Conservation (phyloP, 2,329 filamentous ascomycete genomes). For the Claviceps sp. region DNA sequence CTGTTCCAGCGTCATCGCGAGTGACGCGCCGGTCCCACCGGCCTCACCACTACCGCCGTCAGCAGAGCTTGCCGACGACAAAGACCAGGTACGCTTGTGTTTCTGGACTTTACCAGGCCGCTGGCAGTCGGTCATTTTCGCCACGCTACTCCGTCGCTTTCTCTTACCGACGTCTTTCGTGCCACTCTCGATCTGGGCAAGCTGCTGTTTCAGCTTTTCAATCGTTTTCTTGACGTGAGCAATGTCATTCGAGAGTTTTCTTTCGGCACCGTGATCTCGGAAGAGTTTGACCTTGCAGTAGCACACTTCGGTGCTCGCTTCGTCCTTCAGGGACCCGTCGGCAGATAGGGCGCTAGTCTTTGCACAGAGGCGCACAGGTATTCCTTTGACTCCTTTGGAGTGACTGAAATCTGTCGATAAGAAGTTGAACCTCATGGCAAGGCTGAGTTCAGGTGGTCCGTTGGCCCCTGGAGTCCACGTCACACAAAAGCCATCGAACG, state of each 20-base stretch:
- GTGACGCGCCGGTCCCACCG: constrained; percentile 24
- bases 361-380: constrained; percentile 81
- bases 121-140: constrained; percentile 35
- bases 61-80: constrained; percentile 63
- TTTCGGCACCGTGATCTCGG: constrained; percentile 86
- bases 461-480: constrained; percentile 67
- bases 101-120: constrained; percentile 74
- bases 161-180: constrained; percentile 55
- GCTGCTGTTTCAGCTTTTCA: constrained; percentile 90
- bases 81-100: constrained; percentile 90
- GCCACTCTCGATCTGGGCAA: constrained; percentile 59
- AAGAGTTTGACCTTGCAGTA: constrained; percentile 97
- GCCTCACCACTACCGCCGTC: constrained; percentile 22
- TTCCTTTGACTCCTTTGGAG: constrained; percentile 96
- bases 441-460: constrained; percentile 60
- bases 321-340: constrained; percentile 34
- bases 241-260: constrained; percentile 88
- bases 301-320: constrained; percentile 55
- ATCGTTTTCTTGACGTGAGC: constrained; percentile 94
- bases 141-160: constrained; percentile 38
- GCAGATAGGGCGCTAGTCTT: constrained; percentile 63
- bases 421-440: constrained; percentile 95
- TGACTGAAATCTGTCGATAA: constrained; percentile 97
- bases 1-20: constrained; percentile 48
- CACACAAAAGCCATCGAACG: constrained; percentile 89